Base-by-base conservation (phyloP, 768 basidiomycete genomes). In the Xerocomus potaroensis region DNA sequence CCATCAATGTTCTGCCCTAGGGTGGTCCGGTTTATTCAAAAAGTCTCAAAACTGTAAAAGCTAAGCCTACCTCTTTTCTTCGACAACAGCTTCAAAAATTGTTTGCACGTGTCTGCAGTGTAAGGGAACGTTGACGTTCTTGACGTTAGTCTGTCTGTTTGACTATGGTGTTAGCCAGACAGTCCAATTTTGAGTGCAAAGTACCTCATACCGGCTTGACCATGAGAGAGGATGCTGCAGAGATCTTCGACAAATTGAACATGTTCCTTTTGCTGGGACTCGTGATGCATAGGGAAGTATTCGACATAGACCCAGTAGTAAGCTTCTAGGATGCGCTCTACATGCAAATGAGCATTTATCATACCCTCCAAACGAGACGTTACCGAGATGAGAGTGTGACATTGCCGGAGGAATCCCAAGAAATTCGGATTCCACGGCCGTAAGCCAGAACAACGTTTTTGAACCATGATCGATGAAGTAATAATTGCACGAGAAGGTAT, bases 241-340 rank as follows among this genome's bases (percentile, higher is more conserved):
- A 80, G 68, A n/a, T 78, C 73, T 19, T 78, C 72, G n/a, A 79
- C 52, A 10, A 60, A 51, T 23, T 58, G 49, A 8, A 59, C 50
- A 1, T 78, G 48, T 5, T 64, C 58, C 11, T 59, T 50, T 3
- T 31, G 21, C 14, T 68, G 48, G 55, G 82, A 80, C 59, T 34
- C 24, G 10, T 69, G 50, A 56, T 83, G 81, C 61, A 74, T 76
- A 1, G 78, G 79, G 59, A 78, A 82, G 47, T 72, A 73, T 58
- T 83, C 80, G 8, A 80, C 65, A 51, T 84, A 81, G 10, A 50
- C 57, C 81, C 81, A 84, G 53, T 78, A 84, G 27, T 41, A 41
- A 41, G 16, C 39, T 19, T 41, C 26, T 19, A 41, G 27, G n/a
- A 41, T 41, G 2, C 26, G 11, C 5, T 18, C 39, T 41, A 11